Percentiles rank a stretch among this genome's conserved stretches.
These are phyloP conservation scores for Nepenthes alata DNA, from an alignment of 179 eudicot genomes.

Conservation along the genomic window DNA sequence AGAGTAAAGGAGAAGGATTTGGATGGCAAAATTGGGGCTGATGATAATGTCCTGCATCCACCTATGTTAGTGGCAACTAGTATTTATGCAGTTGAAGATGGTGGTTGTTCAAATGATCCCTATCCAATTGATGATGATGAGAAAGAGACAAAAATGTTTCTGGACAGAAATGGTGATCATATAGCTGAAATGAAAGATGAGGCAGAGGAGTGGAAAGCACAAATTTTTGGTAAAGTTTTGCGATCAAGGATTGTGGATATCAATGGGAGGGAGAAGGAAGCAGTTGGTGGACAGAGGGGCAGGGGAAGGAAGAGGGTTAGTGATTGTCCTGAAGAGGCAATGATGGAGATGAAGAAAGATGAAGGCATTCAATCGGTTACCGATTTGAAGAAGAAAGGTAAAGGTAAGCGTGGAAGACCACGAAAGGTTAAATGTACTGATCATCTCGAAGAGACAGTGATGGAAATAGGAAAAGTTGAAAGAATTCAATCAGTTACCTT, in stretches of 20 bases:
- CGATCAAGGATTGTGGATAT: conserved; percentile 31
- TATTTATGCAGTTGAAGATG: conserved; percentile 2
- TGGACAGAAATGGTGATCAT: conserved; percentile 4
- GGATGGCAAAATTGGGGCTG: not conserved
- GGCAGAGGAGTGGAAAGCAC: conserved; percentile 10
- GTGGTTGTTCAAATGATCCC: not conserved
- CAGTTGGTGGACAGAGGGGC: conserved; percentile 11
- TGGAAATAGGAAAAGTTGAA: not conserved
- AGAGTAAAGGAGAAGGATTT: conserved; percentile 7
- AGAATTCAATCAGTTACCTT: conserved; percentile 8
- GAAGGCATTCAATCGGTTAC: conserved; percentile 8
- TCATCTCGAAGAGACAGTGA: conserved; percentile 2
- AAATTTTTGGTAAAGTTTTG: conserved; percentile 26
- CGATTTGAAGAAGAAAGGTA: conserved; percentile 6
- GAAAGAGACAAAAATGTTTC: not conserved
- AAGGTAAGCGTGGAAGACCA: conserved; percentile 49
- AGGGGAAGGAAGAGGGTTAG: conserved; percentile 18
- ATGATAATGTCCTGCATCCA: not conserved
- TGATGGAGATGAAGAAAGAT: conserved; percentile 3
- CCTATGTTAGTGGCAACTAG: not conserved
- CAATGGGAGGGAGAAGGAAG: conserved; percentile 12
- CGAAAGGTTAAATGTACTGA: conserved; percentile 10
- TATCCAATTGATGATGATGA: not conserved
- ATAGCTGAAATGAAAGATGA: conserved; percentile 7
- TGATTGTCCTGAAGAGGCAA: conserved; percentile 4